Evolutionary conservation across 2,329 filamentous ascomycete species (phyloP).

Genomic region (Tolypocladium endophyticum): DNA sequence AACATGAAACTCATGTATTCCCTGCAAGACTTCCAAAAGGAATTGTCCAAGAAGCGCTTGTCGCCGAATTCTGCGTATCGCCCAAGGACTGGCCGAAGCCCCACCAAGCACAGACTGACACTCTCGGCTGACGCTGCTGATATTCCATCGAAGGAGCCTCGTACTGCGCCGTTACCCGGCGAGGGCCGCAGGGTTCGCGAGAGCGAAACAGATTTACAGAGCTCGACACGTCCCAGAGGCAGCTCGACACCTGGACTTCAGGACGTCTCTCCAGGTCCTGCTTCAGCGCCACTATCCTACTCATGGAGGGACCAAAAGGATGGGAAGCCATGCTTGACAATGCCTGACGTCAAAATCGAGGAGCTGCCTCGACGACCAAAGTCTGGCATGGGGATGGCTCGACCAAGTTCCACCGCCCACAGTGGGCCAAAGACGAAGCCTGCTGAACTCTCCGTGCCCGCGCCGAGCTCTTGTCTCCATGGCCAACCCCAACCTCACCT

Average conservation of each 20-base stretch:
- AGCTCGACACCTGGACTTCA: conserved; percentile 42
- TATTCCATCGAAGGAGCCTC: conserved; percentile 40
- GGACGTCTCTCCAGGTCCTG: conserved; percentile 49
- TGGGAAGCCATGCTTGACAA: background rate
- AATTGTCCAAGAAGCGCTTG: conserved; percentile 41
- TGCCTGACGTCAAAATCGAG: conserved; percentile 1
- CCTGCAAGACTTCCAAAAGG: conserved; percentile 68
- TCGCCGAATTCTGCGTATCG: conserved; percentile 35
- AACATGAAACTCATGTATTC: conserved; percentile 93
- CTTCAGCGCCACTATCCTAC: conserved; percentile 54
- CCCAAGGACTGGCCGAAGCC: conserved; percentile 40
- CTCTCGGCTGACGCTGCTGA: conserved; percentile 50
- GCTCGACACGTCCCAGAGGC: conserved; percentile 35
- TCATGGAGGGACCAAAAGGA: conserved; percentile 43
- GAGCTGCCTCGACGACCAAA: conserved; percentile 24
- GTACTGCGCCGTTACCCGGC: conserved; percentile 49
- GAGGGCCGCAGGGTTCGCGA: conserved; percentile 36
- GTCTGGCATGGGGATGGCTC: conserved; percentile 15
- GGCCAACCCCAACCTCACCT: background rate
- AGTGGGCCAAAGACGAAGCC: conserved; percentile 22
- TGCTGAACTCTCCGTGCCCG: conserved; percentile 10
- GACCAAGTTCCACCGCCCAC: conserved; percentile 3
- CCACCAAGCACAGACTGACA: conserved; percentile 49
- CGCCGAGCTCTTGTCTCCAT: background rate
- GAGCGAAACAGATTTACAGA: conserved; percentile 25